Evolutionary conservation across 495 filamentous ascomycete genomes (phyloP).

Genomic region (Polyplosphaeria fusca): DNA sequence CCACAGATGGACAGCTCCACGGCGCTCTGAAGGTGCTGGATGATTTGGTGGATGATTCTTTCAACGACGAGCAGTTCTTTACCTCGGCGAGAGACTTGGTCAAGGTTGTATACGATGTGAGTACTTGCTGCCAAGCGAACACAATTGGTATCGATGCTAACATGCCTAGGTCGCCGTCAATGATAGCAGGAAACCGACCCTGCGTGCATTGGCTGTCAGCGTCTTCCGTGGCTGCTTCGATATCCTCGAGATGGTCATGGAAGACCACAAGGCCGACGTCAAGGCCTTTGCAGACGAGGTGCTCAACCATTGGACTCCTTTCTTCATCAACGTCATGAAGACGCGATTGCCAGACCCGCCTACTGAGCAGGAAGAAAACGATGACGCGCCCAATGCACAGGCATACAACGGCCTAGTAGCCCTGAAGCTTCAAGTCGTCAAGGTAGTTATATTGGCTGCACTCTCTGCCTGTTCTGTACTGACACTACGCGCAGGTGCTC

Average conservation of each 20-base stretch:
- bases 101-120: conserved; percentile 72
- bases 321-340: conserved; percentile 73
- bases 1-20: conserved; percentile 73
- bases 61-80: conserved; percentile 94
- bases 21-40: conserved; percentile 83
- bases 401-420: conserved; percentile 71
- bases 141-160: too few species aligned
- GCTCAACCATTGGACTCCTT: conserved; percentile 78
- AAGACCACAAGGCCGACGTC: conserved; percentile 79
- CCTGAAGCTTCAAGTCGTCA: conserved; percentile 85
- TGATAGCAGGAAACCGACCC: conserved; percentile 63
- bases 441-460: conserved; percentile 55
- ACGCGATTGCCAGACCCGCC: conserved; percentile 64
- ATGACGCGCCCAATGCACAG: conserved; percentile 44
- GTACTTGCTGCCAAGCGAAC: too few species aligned
- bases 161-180: conserved; percentile 79
- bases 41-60: conserved; percentile 86
- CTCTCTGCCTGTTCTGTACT: too few species aligned
- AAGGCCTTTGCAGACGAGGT: conserved; percentile 85
- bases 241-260: conserved; percentile 91
- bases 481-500: conserved; percentile 61
- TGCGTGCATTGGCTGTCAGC: conserved; percentile 78
- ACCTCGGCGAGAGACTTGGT: conserved; percentile 78
- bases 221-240: conserved; percentile 91
- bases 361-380: conserved; percentile 53